Base-by-base conservation (phyloP, 2,329 filamentous ascomycete species). In the Nannizziopsis arthrosporioides region DNA sequence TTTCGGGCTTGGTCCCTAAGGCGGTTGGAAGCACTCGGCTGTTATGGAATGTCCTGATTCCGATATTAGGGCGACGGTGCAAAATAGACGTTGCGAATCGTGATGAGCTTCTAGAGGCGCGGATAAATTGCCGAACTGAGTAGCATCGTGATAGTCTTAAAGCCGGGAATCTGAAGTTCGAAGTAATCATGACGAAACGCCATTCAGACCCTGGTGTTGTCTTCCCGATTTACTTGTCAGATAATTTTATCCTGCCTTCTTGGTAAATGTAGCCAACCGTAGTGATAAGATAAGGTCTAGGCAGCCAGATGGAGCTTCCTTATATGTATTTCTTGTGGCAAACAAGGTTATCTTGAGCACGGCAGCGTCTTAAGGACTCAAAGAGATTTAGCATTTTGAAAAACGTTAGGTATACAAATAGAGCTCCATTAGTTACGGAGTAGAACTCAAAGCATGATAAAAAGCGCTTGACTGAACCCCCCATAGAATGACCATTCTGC, bases 131-230 rank as follows among this genome's bases (percentile, higher is more conserved):
- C 14, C 4, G 3, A 2, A 19, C 15, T 1, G 30, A 17, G 1
- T 36, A 36, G 14, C 18, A 42, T 42, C 45, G 45, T 10, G 38
- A 15, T 2, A 22, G 12, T 19, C 38, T 47, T 12, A 5, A 30
- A 36, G 11, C 15, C 17, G 36, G 11, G 35, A 2, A 19, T 42
- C 30, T 47, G 11, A 18, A 12, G 15, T 47, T 42, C 36, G 37
- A 11, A 17, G 30, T n/a, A 27, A 47, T 36, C 45, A 47, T 47
- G 36, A 22, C 44, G 36, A 22, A 18, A 12, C 10, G 14, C 30
- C 17, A 30, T 42, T 19, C 1, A 10, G 36, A 8, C n/a, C 27
- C 17, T n/a, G 27, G 10, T 27, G 14, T 41, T 14, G 6, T 14
- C n/a, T 22, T n/a, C 6, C 10, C 17, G 2, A 6, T 43, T 36